These are phyloP conservation scores for Calonectria hawksworthii DNA, from an alignment of 2,329 filamentous ascomycete species.

Conservation along the genomic window DNA sequence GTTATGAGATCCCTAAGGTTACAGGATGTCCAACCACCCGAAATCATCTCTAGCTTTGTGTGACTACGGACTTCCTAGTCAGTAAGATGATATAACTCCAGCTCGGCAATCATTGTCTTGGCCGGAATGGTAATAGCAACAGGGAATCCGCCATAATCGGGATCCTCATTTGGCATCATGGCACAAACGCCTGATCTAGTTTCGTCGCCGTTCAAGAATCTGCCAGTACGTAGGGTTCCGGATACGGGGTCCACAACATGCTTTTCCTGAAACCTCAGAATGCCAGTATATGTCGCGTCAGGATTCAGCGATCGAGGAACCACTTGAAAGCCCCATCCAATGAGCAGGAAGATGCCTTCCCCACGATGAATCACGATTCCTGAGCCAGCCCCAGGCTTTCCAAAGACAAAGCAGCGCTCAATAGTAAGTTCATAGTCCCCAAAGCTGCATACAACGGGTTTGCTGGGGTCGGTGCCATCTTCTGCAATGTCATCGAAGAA, in stretches of 20 bases:
- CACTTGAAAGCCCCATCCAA: conserved; percentile 28
- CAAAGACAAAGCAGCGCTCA: conserved; percentile 50
- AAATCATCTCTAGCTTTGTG: no score
- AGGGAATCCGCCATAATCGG: conserved; percentile 7
- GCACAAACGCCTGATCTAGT: neutral
- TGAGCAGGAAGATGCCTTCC: conserved; percentile 41
- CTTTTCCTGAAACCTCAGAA: neutral
- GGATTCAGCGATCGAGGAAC: neutral
- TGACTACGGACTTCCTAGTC: no score
- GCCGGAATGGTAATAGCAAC: conserved; percentile 3
- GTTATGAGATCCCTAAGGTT: no score
- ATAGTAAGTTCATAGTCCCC: conserved; percentile 47
- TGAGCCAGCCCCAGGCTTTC: conserved; percentile 44
- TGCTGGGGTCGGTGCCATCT: neutral
- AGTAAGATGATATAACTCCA: neutral
- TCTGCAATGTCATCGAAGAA: conserved; percentile 29
- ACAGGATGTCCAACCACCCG: no score
- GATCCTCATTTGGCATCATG: neutral
- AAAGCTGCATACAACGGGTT: conserved; percentile 31
- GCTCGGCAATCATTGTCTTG: conserved; percentile 11
- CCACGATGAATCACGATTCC: conserved; percentile 46
- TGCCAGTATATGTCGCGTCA: neutral
- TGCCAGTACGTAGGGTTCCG: neutral
- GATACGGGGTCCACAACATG: neutral
- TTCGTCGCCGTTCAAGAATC: neutral